phyloP scores from a whole-genome alignment of 805 yeast species.

The Kodamaea jinghongensis region DNA sequence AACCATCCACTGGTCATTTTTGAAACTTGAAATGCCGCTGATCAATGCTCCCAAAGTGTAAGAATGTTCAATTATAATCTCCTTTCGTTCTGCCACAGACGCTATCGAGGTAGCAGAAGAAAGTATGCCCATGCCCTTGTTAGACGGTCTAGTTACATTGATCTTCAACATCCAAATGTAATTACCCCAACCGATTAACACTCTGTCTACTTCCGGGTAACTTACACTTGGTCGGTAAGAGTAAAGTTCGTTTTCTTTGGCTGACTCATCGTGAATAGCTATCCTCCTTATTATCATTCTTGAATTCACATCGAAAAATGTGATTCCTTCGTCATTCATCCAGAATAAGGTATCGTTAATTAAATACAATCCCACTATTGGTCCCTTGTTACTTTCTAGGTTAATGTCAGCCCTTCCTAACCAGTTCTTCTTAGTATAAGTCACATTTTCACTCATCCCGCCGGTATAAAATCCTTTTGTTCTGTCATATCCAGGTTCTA shows the following conservation, averaged over 20 bases:
- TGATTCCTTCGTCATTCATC: conserved; percentile 82
- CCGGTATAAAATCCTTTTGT: conserved; percentile 76
- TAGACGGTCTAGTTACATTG: no score
- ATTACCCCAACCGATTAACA: conserved; percentile 80
- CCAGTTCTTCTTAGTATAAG: conserved; percentile 80
- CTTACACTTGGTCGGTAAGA: conserved; percentile 74
- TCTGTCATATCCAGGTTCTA: conserved; percentile 65
- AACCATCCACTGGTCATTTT: conserved; percentile 65
- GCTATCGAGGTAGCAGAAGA: conserved; percentile 54
- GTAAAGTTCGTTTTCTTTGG: conserved; percentile 58
- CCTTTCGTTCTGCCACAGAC: conserved; percentile 33
- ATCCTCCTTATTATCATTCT: conserved; percentile 50
- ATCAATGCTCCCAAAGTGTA: conserved; percentile 52
- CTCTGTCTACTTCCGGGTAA: conserved; percentile 59
- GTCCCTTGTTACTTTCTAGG: conserved; percentile 60
- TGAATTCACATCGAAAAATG: conserved; percentile 57
- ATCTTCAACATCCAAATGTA: conserved; percentile 63
- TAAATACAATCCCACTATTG: conserved; percentile 65
- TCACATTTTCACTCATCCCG: conserved; percentile 83
- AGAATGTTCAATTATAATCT: conserved; percentile 46
- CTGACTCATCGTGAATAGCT: conserved; percentile 53
- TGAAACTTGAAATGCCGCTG: conserved; percentile 76
- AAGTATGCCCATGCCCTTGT: no score
- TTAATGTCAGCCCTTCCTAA: conserved; percentile 72
- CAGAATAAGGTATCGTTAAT: conserved; percentile 69